These are phyloP conservation scores for Daldinia sp. DNA, from an alignment of 2,329 filamentous ascomycete species.

Conservation along the genomic window DNA sequence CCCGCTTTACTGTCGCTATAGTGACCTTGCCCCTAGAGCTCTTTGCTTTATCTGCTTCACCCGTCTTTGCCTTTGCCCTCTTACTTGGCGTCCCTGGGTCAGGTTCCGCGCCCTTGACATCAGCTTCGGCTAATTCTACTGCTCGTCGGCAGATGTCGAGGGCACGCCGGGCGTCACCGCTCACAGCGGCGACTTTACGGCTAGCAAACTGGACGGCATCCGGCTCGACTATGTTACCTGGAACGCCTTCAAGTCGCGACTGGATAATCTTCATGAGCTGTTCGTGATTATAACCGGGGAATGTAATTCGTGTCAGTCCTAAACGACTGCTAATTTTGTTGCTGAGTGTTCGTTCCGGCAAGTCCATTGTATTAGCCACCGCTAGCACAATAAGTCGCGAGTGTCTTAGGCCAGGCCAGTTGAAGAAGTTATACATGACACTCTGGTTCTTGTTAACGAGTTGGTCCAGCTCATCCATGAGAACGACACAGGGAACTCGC, in stretches of 20 bases:
- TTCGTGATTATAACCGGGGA: conserved; percentile 95
- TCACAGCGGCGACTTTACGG: conserved; percentile 95
- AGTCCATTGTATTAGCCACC: conserved; percentile 98
- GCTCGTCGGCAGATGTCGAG: conserved; percentile 95
- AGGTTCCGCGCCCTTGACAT: conserved; percentile 54
- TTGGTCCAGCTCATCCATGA: conserved; percentile 99
- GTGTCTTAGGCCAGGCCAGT: conserved; percentile 93
- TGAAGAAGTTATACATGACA: conserved; percentile 99
- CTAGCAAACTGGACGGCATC: conserved; percentile 97
- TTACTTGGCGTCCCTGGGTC: conserved; percentile 71
- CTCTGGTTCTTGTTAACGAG: conserved; percentile 97
- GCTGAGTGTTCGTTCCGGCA: conserved; percentile 92
- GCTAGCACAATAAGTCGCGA: conserved; percentile 94
- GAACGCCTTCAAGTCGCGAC: conserved; percentile 88
- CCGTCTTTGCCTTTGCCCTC: conserved; percentile 45
- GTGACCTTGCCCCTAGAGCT: conserved; percentile 71
- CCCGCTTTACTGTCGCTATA: conserved; percentile 90
- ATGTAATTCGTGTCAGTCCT: conserved; percentile 92
- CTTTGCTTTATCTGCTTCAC: conserved; percentile 49
- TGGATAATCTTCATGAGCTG: conserved; percentile 98
- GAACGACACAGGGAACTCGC: conserved; percentile 90
- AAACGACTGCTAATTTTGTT: conserved; percentile 97
- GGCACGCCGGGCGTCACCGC: conserved; percentile 89
- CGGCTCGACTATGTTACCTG: conserved; percentile 86
- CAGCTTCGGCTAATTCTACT: conserved; percentile 90